A percentile compares a stretch with the other conserved stretches of the same genome.
phyloP scores from a whole-genome alignment of 2,329 filamentous ascomycete genomes.

The Claviceps sp. region DNA sequence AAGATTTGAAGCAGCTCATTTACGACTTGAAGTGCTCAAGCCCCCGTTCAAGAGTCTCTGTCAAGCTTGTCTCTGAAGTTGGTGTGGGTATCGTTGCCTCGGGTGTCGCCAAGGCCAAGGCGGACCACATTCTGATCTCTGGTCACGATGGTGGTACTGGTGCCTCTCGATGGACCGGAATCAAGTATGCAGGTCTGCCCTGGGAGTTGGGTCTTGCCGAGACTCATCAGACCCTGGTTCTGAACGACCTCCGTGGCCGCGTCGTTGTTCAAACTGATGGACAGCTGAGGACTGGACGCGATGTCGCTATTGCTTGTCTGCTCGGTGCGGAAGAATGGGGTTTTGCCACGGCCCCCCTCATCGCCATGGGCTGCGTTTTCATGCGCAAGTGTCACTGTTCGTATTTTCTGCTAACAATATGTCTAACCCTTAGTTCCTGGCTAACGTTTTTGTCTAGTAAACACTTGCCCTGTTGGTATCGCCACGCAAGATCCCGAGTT shows the following conservation, averaged over 20 bases:
- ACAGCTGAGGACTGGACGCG: conserved; percentile 81
- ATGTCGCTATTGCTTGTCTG: conserved; percentile 87
- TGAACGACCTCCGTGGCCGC: conserved; percentile 91
- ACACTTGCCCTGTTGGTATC: conserved; percentile 84
- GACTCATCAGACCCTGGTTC: conserved; percentile 88
- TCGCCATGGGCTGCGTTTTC: conserved; percentile 94
- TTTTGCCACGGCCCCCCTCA: conserved; percentile 86
- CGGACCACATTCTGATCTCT: conserved; percentile 91
- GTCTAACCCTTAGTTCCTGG: too few species aligned
- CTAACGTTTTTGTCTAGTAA: conserved; percentile 21
- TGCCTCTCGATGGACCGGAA: conserved; percentile 94
- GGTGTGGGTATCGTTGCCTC: conserved; percentile 96
- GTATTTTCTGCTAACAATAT: not conserved
- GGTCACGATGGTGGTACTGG: conserved; percentile 95
- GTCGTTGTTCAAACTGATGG: conserved; percentile 95
- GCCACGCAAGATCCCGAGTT: conserved; percentile 92
- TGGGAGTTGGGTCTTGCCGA: conserved; percentile 96
- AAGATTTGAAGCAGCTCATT: conserved; percentile 94
- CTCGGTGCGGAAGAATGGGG: conserved; percentile 98
- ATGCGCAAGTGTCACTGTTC: conserved; percentile 61
- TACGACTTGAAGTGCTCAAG: conserved; percentile 97
- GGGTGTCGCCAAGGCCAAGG: conserved; percentile 94
- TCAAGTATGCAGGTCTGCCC: conserved; percentile 93
- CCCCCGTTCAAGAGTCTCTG: conserved; percentile 80
- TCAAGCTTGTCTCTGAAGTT: conserved; percentile 95